Evolutionary conservation across 164 flowering plant genomes (phyloP).

Genomic region (Vitis vinifera): DNA sequence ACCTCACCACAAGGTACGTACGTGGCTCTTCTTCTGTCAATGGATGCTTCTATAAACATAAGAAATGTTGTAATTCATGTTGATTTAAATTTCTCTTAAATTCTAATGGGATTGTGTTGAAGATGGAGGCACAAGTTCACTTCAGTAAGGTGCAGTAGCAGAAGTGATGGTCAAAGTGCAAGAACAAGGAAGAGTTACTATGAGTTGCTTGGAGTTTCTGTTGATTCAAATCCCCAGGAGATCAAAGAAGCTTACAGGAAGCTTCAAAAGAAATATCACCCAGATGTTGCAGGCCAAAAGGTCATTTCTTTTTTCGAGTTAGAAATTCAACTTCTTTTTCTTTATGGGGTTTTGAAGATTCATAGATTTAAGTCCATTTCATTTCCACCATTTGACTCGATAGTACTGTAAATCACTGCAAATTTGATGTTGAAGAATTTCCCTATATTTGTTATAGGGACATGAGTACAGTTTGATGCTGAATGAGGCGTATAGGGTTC

Average conservation of each 20-base stretch:
- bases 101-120: background rate
- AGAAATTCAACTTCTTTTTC: background rate
- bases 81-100: background rate
- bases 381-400: too few relatives aligned
- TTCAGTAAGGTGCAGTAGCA: constrained; percentile 13
- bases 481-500: constrained; percentile 63
- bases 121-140: constrained; percentile 25
- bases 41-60: background rate
- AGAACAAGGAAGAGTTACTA: constrained; percentile 40
- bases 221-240: constrained; percentile 40
- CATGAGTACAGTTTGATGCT: constrained; percentile 54
- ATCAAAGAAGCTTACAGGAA: constrained; percentile 71
- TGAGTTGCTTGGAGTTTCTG: constrained; percentile 63
- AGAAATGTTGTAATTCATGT: background rate
- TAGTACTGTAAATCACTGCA: too few relatives aligned
- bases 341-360: too few relatives aligned
- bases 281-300: constrained; percentile 70
- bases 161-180: constrained; percentile 7
- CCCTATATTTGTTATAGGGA: constrained; percentile 39
- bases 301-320: constrained; percentile 22
- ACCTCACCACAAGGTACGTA: constrained; percentile 32
- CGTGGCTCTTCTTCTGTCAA: background rate
- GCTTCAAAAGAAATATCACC: constrained; percentile 69
- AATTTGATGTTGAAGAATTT: background rate
- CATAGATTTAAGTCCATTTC: too few relatives aligned